Evolutionary conservation across 257 asterid genomes (phyloP), one percentile per base, ranked within the genome.

Genomic region (Gentiana straminea): DNA sequence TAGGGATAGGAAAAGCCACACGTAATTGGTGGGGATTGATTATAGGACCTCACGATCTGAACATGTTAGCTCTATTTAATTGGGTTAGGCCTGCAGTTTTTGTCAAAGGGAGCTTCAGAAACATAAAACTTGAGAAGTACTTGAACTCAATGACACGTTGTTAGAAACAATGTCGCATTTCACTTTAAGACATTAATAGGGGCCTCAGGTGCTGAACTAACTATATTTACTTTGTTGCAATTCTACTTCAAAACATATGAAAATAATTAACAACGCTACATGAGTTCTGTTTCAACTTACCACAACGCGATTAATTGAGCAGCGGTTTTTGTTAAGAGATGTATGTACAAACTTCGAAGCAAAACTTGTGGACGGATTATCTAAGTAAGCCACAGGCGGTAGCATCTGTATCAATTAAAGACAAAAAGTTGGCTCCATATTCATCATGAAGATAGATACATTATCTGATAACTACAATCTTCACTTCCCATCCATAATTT

Each of bases 281-380:
- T 52, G 64, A 59, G 34, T 33, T 68, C 4, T 55, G 49, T 56
- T 62, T 67, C 68, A 51, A 79, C 94, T 84, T 65, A 90, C 98
- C 87, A 80, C 61, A 62, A 92, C 97, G 62, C 89, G 75, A 74
- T 92, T 92, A 62, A 92, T 88, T 48, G 98, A 78, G 80, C 97
- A 87, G 38, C 97, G 81, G 70, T 87, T 92, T 83, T 92, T 92
- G 81, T 92, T 92, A 59, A 88, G 72, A 59, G 98, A 92, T 54
- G 97, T 88, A 75, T 92, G 98, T 36, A 85, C 98, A 79, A 87
- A 92, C 81, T 92, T 92, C 43, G 95, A 82, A n/a, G 98, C 93
- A 73, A 81, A 92, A 71, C 97, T 83, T 53, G 94, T 88, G 61
- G 98, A 92, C 38, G 98, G 97, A 75, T 92, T 92, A 65, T 92